These are phyloP conservation scores for Wallacemonas collosoma DNA, from an alignment of 208 protist genomes.

Conservation along the genomic window DNA sequence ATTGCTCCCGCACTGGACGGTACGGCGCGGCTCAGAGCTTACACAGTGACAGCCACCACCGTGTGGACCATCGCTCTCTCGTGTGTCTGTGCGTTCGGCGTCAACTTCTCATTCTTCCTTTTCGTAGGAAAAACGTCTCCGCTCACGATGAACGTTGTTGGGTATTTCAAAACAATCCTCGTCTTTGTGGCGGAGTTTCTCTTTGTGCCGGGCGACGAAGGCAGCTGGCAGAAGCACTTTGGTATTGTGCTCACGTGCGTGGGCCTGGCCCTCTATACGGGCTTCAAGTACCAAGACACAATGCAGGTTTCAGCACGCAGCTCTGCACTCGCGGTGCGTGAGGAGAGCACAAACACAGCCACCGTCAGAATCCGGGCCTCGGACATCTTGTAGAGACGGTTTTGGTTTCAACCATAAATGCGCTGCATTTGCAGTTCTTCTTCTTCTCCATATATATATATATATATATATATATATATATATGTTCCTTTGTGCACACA, in stretches of 20 bases:
- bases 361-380: background rate
- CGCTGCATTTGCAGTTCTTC: background rate
- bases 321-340: background rate
- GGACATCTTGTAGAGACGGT: background rate
- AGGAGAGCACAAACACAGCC: background rate
- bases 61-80: constrained; percentile 72
- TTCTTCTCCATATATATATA: background rate
- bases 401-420: background rate
- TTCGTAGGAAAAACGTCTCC: constrained; percentile 82
- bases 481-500: too few species aligned
- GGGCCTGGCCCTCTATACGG: constrained; percentile 61
- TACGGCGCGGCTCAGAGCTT: constrained; percentile 35
- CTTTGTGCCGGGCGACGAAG: constrained; percentile 36
- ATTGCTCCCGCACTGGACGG: constrained; percentile 66
- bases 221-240: constrained; percentile 32
- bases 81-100: constrained; percentile 82
- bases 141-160: constrained; percentile 84
- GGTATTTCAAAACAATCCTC: constrained; percentile 81
- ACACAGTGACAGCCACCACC: constrained; percentile 53
- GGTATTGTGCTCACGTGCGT: constrained; percentile 62
- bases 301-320: background rate
- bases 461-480: too few species aligned
- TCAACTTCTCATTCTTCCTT: constrained; percentile 92
- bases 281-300: constrained; percentile 10
- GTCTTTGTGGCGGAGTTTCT: constrained; percentile 73